Evolutionary conservation across 129 eudicot genomes (phyloP), one percentile per base, ranked within the genome.

Genomic region (Daucus carota): DNA sequence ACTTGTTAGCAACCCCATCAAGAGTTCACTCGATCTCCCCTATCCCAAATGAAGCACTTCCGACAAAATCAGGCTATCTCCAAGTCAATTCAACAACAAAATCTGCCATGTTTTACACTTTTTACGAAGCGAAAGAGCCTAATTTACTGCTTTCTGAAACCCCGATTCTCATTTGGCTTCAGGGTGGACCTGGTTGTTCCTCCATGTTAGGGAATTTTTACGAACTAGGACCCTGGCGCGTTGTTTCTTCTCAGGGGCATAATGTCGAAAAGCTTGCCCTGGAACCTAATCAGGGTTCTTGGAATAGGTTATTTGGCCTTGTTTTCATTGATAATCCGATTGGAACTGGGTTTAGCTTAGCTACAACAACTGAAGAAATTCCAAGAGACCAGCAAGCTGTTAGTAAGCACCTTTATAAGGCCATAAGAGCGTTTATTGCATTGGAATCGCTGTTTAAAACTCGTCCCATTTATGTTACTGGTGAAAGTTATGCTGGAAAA

Each of bases 161-260:
- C 40, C 40, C 40, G 40, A 36, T 36, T 36, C 40, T 16, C 17
- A 83, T 94, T 24, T 91, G 97, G 96, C 97, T 94, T 33, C 97
- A 91, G 81, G 97, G 96, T 13, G 97, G 96, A 28, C 96, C 99
- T 4, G 97, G 94, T 6, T 91, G 97, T 86, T 91, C 97, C 16
- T 91, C 99, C 81, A 86, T 89, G 94, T 40, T 76, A 13, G 94
- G 90, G n/a, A 91, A 94, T 72, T 91, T 89, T 72, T 87, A 83
- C 73, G 93, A 91, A 72, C 90, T 94, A 14, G 97, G 97, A 11
- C 97, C 96, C 11, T 94, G 90, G 89, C 86, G 88, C 12, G 85
- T 90, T 0, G 66, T 89, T 33, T 45, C 80, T 80, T 74, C 83
- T 45, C 5, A 45, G 22, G 42, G 69, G 67, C 78, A 81, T 18